These are phyloP conservation scores for Auricularia sp. DNA, from an alignment of 768 basidiomycete genomes.

Conservation along the genomic window DNA sequence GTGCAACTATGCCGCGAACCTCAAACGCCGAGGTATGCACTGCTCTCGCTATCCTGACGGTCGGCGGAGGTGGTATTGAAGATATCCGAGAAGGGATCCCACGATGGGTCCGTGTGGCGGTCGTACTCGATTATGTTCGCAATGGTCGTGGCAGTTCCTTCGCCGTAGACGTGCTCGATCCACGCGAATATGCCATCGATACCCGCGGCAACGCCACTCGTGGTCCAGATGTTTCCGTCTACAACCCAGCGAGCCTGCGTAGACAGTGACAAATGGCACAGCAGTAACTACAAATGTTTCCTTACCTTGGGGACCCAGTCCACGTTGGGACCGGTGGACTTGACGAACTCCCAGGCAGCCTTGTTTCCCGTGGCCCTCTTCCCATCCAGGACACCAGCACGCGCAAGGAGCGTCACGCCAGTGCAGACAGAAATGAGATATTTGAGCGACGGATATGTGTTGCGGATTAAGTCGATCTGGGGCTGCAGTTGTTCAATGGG, in stretches of 20 bases:
- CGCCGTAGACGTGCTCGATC: not conserved
- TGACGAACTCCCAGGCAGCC: not conserved
- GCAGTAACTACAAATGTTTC: not conserved
- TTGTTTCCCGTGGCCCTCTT: slow-evolving; percentile 9
- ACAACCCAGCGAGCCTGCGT: slow-evolving; percentile 10
- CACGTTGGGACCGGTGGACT: slow-evolving; percentile 3
- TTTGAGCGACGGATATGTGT: not conserved
- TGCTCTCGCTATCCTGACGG: too few relatives aligned
- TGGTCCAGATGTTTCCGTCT: slow-evolving; percentile 12
- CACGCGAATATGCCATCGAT: not conserved
- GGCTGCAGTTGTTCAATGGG: not conserved
- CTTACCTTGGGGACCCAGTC: slow-evolving; percentile 4
- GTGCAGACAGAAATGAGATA: slow-evolving; percentile 7
- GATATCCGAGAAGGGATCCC: slow-evolving; percentile 7
- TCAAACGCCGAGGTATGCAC: too few relatives aligned
- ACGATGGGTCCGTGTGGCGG: slow-evolving; percentile 6
- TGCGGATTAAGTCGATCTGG: not conserved
- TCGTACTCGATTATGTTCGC: slow-evolving; percentile 6
- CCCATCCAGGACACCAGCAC: slow-evolving; percentile 9
- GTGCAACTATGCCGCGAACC: too few relatives aligned
- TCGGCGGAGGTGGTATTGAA: not conserved
- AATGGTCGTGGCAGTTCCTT: not conserved
- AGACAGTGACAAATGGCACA: not conserved
- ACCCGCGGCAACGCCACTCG: slow-evolving; percentile 7
- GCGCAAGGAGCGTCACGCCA: slow-evolving; percentile 7